phyloP scores from a whole-genome alignment of 1,139 yeast species.

The Yamadazyma taylorii region DNA sequence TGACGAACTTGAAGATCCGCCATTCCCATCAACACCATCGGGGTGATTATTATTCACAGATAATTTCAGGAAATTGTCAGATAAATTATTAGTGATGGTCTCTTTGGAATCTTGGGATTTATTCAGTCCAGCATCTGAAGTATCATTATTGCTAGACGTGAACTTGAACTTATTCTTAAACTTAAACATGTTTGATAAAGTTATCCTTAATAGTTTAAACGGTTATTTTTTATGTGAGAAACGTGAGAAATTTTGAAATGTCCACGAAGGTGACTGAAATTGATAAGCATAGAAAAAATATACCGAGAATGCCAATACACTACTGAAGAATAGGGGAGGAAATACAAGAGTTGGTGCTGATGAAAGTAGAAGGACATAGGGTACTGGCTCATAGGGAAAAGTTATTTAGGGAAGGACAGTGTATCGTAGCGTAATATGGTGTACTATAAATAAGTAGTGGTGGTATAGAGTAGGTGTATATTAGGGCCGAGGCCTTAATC shows the following conservation, averaged over 20 bases:
- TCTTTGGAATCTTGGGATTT: slow-evolving; percentile 16
- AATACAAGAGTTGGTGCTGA: too few species aligned
- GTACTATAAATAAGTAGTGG: too few species aligned
- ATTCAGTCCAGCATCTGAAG: slow-evolving; percentile 6
- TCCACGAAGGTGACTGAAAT: too few species aligned
- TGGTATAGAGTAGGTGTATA: too few species aligned
- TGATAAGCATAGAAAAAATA: slow-evolving; percentile 4
- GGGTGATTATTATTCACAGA: slow-evolving; percentile 4
- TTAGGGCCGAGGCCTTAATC: too few species aligned
- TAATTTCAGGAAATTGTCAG: slow-evolving; percentile 6
- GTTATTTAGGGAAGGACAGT: too few species aligned
- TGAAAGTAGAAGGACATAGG: too few species aligned
- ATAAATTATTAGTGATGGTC: slow-evolving; percentile 4
- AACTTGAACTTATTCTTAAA: slow-evolving; percentile 50
- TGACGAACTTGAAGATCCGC: not conserved
- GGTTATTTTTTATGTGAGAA: not conserved
- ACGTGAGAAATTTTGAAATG: not conserved
- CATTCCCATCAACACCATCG: not conserved
- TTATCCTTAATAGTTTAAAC: not conserved
- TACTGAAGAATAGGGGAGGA: too few species aligned
- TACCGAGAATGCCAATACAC: too few species aligned
- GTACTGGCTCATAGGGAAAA: too few species aligned
- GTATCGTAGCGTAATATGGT: too few species aligned
- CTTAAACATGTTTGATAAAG: slow-evolving; percentile 31
- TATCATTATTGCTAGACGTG: slow-evolving; percentile 23